These are phyloP conservation scores for Bauhinia variegata DNA, from an alignment of 306 rosid genomes.

Conservation along the genomic window DNA sequence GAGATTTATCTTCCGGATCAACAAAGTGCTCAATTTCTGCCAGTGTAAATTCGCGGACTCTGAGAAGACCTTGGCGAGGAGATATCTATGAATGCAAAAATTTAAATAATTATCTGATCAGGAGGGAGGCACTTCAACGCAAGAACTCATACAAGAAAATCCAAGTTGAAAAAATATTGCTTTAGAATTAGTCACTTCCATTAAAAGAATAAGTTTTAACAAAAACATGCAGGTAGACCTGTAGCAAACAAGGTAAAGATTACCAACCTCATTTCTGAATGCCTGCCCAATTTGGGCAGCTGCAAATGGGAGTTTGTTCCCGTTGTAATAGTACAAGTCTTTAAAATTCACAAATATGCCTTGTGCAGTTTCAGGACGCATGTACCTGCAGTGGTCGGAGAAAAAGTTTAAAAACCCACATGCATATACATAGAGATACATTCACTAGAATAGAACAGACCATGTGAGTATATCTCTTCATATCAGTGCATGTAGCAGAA, in stretches of 20 bases:
- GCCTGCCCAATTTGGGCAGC: slow-evolving; percentile 99
- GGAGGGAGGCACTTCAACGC: neutral
- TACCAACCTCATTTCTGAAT: slow-evolving; percentile 84
- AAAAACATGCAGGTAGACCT: neutral
- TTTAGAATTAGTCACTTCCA: slow-evolving; percentile 6
- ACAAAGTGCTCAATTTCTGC: slow-evolving; percentile 99
- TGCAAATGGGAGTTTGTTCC: slow-evolving; percentile 91
- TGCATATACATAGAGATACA: neutral
- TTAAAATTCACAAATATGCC: slow-evolving; percentile 94
- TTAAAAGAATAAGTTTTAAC: neutral
- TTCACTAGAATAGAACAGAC: neutral
- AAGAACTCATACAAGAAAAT: neutral
- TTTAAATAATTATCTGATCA: neutral
- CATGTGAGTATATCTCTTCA: no score
- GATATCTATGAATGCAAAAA: slow-evolving; percentile 62
- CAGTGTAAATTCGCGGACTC: slow-evolving; percentile 92
- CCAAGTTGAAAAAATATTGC: neutral
- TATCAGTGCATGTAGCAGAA: neutral
- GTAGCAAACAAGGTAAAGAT: neutral
- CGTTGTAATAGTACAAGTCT: slow-evolving; percentile 85
- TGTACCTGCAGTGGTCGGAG: slow-evolving; percentile 55
- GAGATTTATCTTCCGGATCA: slow-evolving; percentile 91
- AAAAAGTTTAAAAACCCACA: neutral
- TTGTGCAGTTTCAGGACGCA: slow-evolving; percentile 98
- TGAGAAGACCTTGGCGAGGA: slow-evolving; percentile 96